phyloP scores from a whole-genome alignment of 2,329 filamentous ascomycete species.

The Davidsoniella eucalypti region DNA sequence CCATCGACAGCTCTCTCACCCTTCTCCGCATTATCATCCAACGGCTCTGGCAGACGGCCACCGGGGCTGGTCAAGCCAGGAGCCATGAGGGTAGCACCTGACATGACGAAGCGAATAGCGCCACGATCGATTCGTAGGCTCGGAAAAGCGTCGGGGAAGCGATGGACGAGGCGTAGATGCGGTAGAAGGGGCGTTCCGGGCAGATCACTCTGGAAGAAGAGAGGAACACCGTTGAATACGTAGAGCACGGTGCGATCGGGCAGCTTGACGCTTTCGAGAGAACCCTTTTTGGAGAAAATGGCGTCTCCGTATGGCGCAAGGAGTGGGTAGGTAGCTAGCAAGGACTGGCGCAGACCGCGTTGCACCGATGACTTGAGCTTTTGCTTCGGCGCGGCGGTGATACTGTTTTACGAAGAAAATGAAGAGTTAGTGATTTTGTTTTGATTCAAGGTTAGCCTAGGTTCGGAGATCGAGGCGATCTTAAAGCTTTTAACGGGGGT shows the following conservation, averaged over 20 bases:
- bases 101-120: conserved; percentile 90
- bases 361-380: conserved; percentile 97
- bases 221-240: conserved; percentile 56
- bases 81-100: conserved; percentile 88
- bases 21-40: conserved; percentile 20
- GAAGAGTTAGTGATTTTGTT: neutral
- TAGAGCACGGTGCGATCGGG: conserved; percentile 84
- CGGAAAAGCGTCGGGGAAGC: conserved; percentile 71
- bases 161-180: conserved; percentile 77
- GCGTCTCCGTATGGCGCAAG: conserved; percentile 82
- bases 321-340: conserved; percentile 71
- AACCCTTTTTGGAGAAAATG: conserved; percentile 85
- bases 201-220: conserved; percentile 75
- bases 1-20: conserved; percentile 32
- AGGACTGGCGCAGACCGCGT: conserved; percentile 65
- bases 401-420: conserved; percentile 28
- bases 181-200: conserved; percentile 56
- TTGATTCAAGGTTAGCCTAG: too few species aligned
- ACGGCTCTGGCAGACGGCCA: conserved; percentile 53
- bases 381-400: conserved; percentile 64
- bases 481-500: conserved; percentile 1
- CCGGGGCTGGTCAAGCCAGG: conserved; percentile 77
- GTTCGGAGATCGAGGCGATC: neutral
- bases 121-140: conserved; percentile 83
- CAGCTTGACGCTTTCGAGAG: conserved; percentile 79